A percentile compares a stretch with the other conserved stretches of the same genome.
These are phyloP conservation scores for Diaporthe longicolla DNA, from an alignment of 2,329 filamentous ascomycete genomes.

Conservation along the genomic window DNA sequence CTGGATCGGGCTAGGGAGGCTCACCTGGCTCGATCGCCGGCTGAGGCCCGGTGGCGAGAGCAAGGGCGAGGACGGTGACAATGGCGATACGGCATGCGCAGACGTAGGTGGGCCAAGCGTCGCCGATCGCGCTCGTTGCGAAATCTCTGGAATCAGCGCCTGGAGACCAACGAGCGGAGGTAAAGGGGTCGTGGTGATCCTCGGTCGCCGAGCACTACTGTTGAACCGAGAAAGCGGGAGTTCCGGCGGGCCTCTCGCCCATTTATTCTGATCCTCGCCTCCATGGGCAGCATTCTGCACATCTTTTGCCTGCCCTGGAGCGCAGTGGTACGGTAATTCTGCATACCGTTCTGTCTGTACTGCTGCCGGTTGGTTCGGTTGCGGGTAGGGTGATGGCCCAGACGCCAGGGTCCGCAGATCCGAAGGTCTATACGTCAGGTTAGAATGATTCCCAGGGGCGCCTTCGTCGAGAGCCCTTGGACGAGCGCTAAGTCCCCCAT, in stretches of 20 bases:
- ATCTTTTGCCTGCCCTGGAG: background rate
- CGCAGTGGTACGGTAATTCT: background rate
- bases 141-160: conserved; percentile 12
- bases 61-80: conserved; percentile 16
- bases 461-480: conserved; percentile 28
- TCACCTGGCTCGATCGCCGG: conserved; percentile 29
- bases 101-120: background rate
- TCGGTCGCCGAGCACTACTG: conserved; percentile 21
- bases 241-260: background rate
- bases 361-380: background rate
- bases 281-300: background rate
- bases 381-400: background rate
- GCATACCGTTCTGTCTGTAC: conserved; percentile 4
- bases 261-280: background rate
- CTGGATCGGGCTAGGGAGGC: conserved; percentile 26
- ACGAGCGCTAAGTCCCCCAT: conserved; percentile 31
- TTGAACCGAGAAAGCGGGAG: conserved; percentile 31
- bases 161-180: conserved; percentile 36
- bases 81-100: conserved; percentile 11
- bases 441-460: background rate
- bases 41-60: conserved; percentile 32
- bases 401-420: conserved; percentile 1
- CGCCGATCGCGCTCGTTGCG: conserved; percentile 8
- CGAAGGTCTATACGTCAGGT: conserved; percentile 7
- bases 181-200: conserved; percentile 31